phyloP scores from a whole-genome alignment of 106 monocot species.

The Dioscorea alata region DNA sequence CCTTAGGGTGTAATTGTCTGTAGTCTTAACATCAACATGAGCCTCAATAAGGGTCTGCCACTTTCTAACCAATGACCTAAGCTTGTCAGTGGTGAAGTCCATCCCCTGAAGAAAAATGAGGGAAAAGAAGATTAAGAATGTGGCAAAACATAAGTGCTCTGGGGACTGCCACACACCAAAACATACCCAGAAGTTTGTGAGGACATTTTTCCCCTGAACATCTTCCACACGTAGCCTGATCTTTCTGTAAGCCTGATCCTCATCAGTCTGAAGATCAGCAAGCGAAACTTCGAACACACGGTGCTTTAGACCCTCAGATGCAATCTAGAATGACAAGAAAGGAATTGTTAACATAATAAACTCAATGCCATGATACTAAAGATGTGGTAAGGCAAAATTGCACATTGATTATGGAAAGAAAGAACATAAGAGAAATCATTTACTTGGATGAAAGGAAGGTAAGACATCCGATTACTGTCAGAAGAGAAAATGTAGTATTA shows the following conservation, averaged over 20 bases:
- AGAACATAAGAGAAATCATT: too few relatives aligned
- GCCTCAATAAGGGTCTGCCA: constrained; percentile 94
- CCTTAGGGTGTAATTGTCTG: constrained; percentile 69
- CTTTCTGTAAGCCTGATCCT: constrained; percentile 90
- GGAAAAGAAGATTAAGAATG: neutral
- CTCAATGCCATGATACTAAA: too few relatives aligned
- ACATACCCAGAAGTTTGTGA: constrained; percentile 96
- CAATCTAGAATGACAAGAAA: constrained; percentile 40
- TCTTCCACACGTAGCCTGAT: constrained; percentile 84
- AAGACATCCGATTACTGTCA: too few relatives aligned
- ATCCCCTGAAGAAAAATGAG: constrained; percentile 46
- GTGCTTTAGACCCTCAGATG: constrained; percentile 88
- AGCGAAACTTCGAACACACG: constrained; percentile 81
- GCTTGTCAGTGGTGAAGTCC: constrained; percentile 86
- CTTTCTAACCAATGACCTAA: constrained; percentile 76
- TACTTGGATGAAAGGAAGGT: too few relatives aligned
- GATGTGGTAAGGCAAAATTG: too few relatives aligned
- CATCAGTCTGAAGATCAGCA: constrained; percentile 86
- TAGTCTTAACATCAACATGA: constrained; percentile 93
- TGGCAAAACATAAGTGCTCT: neutral
- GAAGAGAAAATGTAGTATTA: too few relatives aligned
- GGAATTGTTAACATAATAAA: neutral
- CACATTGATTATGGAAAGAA: too few relatives aligned
- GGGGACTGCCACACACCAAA: neutral
- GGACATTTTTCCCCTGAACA: constrained; percentile 87